Evolutionary conservation across 495 filamentous ascomycete species (phyloP), one percentile per base, ranked within the genome.

Genomic region (Astrothelium macrocarpum): DNA sequence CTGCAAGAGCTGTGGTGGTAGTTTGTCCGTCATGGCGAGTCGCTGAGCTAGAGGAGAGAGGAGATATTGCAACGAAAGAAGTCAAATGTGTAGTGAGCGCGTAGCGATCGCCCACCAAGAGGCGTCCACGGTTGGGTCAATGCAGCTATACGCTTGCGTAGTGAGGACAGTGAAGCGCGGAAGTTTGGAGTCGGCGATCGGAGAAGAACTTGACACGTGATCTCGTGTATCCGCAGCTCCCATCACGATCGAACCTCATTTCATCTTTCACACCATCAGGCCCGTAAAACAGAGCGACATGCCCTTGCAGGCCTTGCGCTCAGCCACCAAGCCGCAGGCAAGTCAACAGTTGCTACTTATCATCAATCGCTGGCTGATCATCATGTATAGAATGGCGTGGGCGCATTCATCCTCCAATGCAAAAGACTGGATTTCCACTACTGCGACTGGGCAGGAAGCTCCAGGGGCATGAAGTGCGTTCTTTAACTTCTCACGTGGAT

Each of bases 351-450:
- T 29, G 1, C 2, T 14, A 49, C n/a, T 43, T 28, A 53, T 61
- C 1, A 3, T 18, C 7, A 1, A 16, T 10, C 56, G 16, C n/a
- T 43, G 62, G 29, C 59, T 56, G 3, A 34, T 70, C 34, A 32
- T 25, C 20, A 25, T 20, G 46, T 68, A 25, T 68, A 96, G 90
- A 98, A 98, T 77, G 94, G 94, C 80, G 84, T 96, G 68, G 94
- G 91, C 64, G 90, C 93, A 68, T 98, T 97, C 79, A 90, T 98
- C 75, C 82, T 96, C 64, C 92, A 96, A 84, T 98, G 94, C 84
- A 95, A 89, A 77, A 87, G 87, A 66, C 81, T 98, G 73, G 90
- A 96, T 73, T 88, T 98, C 71, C 90, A 95, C 77, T 98, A 95
- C 80, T 96, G 94, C 79, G 91, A 97, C 79, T 90, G 86, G 82